Conservation (phyloP, 208 protist genomes). For the Leishmania braziliensis region DNA sequence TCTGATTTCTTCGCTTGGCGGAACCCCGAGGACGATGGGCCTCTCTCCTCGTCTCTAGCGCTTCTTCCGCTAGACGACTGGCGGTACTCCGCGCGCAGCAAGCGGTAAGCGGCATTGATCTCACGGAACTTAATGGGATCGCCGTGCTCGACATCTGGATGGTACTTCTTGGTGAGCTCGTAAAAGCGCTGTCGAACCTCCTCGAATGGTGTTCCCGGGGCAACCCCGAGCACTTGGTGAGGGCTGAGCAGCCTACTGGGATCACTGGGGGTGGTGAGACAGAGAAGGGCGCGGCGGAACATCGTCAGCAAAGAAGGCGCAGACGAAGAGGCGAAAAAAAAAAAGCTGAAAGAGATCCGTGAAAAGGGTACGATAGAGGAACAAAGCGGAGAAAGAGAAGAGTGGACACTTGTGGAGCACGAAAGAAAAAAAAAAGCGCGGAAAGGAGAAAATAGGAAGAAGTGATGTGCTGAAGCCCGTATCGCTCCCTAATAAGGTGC, state of each 20-base stretch:
- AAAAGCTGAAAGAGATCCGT: neutral
- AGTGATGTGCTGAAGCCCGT: neutral
- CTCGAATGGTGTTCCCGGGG: slow-evolving; percentile 46
- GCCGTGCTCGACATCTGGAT: slow-evolving; percentile 72
- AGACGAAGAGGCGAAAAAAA: neutral
- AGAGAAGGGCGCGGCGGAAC: slow-evolving; percentile 25
- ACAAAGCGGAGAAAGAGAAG: neutral
- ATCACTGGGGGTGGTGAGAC: slow-evolving; percentile 5
- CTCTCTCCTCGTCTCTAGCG: slow-evolving; percentile 7
- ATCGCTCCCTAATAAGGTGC: neutral
- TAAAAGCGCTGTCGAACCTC: slow-evolving; percentile 64
- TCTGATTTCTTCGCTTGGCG: neutral
- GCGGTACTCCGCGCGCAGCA: slow-evolving; percentile 51
- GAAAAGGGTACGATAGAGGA: neutral
- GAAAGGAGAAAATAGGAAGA: neutral
- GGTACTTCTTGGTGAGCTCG: slow-evolving; percentile 64
- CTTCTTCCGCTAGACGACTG: neutral
- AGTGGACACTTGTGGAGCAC: neutral
- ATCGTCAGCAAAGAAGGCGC: slow-evolving; percentile 2
- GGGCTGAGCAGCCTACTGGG: slow-evolving; percentile 32
- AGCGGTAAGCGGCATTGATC: slow-evolving; percentile 71
- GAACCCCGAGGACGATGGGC: slow-evolving; percentile 3
- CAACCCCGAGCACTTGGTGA: slow-evolving; percentile 64
- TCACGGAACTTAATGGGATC: slow-evolving; percentile 74
- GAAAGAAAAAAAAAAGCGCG: neutral